Evolutionary conservation across 2,329 filamentous ascomycete species (phyloP), one percentile per base, ranked within the genome.

Genomic region (Pseudopyricularia cyperi): DNA sequence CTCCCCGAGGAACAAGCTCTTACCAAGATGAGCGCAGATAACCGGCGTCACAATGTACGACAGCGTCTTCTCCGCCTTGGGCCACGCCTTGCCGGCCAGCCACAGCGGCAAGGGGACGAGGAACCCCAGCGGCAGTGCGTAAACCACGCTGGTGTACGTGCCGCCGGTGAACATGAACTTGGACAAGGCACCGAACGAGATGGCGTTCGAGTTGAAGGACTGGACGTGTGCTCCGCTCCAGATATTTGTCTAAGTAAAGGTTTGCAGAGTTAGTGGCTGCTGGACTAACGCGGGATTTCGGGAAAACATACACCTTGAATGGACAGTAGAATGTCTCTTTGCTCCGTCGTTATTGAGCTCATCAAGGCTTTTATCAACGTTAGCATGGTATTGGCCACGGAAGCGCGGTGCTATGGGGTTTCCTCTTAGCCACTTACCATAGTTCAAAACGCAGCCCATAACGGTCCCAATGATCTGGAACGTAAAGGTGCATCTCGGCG

Each of bases 401-500:
- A n/a, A n/a, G n/a, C n/a, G n/a, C n/a, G n/a, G n/a, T n/a, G n/a
- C n/a, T n/a, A n/a, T n/a, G n/a, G n/a, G n/a, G n/a, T n/a, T n/a
- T n/a, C n/a, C 19, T 5, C 14, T 14, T 44, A 19, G 3, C 22
- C 22, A 44, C 39, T 44, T 24, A 44, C 39, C 39, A 44, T 8
- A 44, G 39, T 44, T 44, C 39, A 44, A 24, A 12, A 44, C 24
- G 39, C 39, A 44, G 11, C 66, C 66, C 12, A 66, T 52, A 5
- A 65, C 33, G 6, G 62, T 64, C 14, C 65, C 65, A 2, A 56
- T n/a, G 8, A 67, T 55, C 48, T 72, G 74, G 7, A 69, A 66
- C 15, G 62, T 53, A 54, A 74, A 74, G 48, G 72, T 75, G 49
- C 65, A 62, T 14, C 67, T 63, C 8, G 68, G 70, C 0, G 62